Percentiles rank a stretch among this genome's conserved stretches.
Conservation (phyloP, 139 green algal genomes). For the Chlorella sp. region DNA sequence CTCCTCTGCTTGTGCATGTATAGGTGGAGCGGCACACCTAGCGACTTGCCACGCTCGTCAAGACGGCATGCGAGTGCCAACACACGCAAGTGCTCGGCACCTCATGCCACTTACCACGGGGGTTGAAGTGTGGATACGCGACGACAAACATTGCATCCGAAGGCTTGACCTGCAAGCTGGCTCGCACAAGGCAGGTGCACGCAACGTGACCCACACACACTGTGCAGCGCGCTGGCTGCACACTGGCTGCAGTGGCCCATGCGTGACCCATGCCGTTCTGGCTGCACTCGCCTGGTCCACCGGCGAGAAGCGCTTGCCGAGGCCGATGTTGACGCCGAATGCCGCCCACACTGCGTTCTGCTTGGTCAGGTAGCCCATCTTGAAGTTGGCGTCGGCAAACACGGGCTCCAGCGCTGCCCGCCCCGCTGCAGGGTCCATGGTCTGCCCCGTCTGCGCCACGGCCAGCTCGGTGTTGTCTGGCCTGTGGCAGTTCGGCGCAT, state of each 20-base stretch:
- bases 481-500: too few relatives aligned
- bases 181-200: too few relatives aligned
- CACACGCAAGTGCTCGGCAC: too few relatives aligned
- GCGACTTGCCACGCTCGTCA: too few relatives aligned
- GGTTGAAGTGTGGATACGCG: slow-evolving; percentile 69
- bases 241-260: too few relatives aligned
- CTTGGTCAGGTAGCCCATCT: slow-evolving; percentile 67
- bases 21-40: too few relatives aligned
- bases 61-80: too few relatives aligned
- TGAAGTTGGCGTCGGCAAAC: slow-evolving; percentile 34
- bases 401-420: background rate
- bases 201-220: too few relatives aligned
- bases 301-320: slow-evolving; percentile 9
- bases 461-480: slow-evolving; percentile 53
- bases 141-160: slow-evolving; percentile 60
- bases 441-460: slow-evolving; percentile 43
- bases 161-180: slow-evolving; percentile 33
- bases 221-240: too few relatives aligned
- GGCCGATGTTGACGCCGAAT: slow-evolving; percentile 2
- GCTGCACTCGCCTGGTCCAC: slow-evolving; percentile 7
- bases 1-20: slow-evolving; percentile 65
- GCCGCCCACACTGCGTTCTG: slow-evolving; percentile 9
- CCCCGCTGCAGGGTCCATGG: slow-evolving; percentile 33
- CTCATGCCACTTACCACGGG: slow-evolving; percentile 28
- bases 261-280: too few relatives aligned